Conservation (phyloP, 495 filamentous ascomycete species). For the Trichoderma gamsii region DNA sequence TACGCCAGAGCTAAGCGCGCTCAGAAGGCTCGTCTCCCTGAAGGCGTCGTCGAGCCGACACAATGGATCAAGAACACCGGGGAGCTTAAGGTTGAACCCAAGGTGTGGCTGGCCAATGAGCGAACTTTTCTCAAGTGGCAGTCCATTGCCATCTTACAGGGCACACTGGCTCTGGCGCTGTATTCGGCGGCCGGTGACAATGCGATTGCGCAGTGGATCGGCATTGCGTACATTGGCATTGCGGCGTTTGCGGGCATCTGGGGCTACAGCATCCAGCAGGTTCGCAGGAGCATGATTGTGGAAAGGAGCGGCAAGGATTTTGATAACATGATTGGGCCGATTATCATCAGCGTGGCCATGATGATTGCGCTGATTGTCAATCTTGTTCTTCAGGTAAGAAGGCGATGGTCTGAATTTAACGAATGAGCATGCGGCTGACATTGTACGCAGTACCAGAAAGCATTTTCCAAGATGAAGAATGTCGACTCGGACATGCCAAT, state of each 20-base stretch:
- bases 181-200: slow-evolving; percentile 83
- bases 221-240: slow-evolving; percentile 73
- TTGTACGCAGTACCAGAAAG: background rate
- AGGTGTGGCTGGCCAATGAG: slow-evolving; percentile 98
- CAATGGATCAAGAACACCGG: slow-evolving; percentile 90
- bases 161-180: slow-evolving; percentile 71
- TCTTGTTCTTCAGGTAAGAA: slow-evolving; percentile 69
- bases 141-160: slow-evolving; percentile 81
- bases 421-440: background rate
- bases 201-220: slow-evolving; percentile 63
- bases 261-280: slow-evolving; percentile 80
- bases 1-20: slow-evolving; percentile 52
- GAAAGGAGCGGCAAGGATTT: slow-evolving; percentile 85
- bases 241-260: slow-evolving; percentile 77
- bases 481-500: background rate
- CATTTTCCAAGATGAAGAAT: slow-evolving; percentile 11
- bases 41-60: slow-evolving; percentile 76
- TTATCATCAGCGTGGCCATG: slow-evolving; percentile 76
- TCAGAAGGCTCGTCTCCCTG: slow-evolving; percentile 51
- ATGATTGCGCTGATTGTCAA: slow-evolving; percentile 76
- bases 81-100: slow-evolving; percentile 84
- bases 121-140: slow-evolving; percentile 98
- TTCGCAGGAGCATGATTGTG: slow-evolving; percentile 69
- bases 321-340: slow-evolving; percentile 76
- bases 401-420: background rate